phyloP scores from a whole-genome alignment of 805 yeast genomes.

The Kluyveromyces nonfermentans region DNA sequence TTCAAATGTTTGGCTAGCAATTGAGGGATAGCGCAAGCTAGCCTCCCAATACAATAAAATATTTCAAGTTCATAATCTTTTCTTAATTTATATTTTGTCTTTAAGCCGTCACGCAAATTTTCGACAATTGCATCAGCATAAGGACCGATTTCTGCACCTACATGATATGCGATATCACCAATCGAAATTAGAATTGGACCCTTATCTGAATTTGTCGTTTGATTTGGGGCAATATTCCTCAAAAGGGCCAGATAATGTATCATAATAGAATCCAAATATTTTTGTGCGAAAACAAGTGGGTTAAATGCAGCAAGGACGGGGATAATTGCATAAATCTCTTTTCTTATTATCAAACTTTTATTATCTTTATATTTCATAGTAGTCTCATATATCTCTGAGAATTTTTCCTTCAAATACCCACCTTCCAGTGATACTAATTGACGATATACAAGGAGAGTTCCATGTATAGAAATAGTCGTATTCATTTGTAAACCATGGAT shows the following conservation, averaged over 20 bases:
- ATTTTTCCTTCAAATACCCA: constrained; percentile 57
- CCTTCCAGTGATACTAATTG: constrained; percentile 70
- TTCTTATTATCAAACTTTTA: constrained; percentile 63
- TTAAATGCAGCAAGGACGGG: constrained; percentile 78
- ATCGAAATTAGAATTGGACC: constrained; percentile 69
- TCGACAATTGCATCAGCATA: constrained; percentile 83
- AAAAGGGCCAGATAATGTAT: constrained; percentile 69
- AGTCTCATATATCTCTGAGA: constrained; percentile 69
- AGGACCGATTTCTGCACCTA: constrained; percentile 75
- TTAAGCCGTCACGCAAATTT: constrained; percentile 70
- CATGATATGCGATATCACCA: constrained; percentile 71
- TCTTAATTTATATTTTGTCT: constrained; percentile 40
- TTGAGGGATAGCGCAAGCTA: constrained; percentile 86
- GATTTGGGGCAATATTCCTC: constrained; percentile 44
- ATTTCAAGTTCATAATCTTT: constrained; percentile 77
- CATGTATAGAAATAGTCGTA: constrained; percentile 71
- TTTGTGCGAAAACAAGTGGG: constrained; percentile 63
- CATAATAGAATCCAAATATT: constrained; percentile 71
- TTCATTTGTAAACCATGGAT: constrained; percentile 45
- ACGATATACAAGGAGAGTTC: constrained; percentile 70
- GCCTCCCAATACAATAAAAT: constrained; percentile 78
- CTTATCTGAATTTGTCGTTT: constrained; percentile 40
- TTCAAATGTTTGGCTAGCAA: constrained; percentile 85
- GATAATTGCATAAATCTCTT: constrained; percentile 74
- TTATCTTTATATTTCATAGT: constrained; percentile 69